Conservation (phyloP, 139 green algal species). For the Chlorella ohadii region DNA sequence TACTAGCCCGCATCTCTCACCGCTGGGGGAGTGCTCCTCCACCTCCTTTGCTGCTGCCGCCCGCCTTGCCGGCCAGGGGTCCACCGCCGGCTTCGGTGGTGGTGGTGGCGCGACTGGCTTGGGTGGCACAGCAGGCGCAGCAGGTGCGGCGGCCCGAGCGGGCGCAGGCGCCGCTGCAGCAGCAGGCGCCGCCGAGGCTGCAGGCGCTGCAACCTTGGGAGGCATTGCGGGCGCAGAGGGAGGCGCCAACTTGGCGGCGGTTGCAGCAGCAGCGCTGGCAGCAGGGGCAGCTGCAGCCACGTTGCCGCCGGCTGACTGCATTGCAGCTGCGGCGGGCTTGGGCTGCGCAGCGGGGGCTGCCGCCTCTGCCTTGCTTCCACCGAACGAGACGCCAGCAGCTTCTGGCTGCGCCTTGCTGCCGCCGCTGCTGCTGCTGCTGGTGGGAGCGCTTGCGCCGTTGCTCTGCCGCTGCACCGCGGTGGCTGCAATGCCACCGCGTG, state of each 20-base stretch:
- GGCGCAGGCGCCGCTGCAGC: neutral
- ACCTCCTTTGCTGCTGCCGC: neutral
- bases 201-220: neutral
- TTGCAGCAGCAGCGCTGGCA: neutral
- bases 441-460: neutral
- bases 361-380: neutral
- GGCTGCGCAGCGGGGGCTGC: neutral
- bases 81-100: neutral
- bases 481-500: too few species aligned
- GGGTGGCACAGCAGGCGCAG: neutral
- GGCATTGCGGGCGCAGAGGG: neutral
- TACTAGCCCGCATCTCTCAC: neutral
- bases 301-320: neutral
- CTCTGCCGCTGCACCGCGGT: neutral
- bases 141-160: too few species aligned
- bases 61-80: neutral
- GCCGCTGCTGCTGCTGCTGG: neutral
- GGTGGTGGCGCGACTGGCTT: neutral
- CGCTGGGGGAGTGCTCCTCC: constrained; percentile 3
- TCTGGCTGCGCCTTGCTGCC: too few species aligned
- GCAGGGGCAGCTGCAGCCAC: neutral
- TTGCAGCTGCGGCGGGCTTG: neutral
- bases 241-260: neutral
- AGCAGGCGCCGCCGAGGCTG: neutral
- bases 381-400: neutral